Evolutionary conservation across 306 rosid genomes (phyloP), one percentile per base, ranked within the genome.

Genomic region (Acacia melanoxylon): DNA sequence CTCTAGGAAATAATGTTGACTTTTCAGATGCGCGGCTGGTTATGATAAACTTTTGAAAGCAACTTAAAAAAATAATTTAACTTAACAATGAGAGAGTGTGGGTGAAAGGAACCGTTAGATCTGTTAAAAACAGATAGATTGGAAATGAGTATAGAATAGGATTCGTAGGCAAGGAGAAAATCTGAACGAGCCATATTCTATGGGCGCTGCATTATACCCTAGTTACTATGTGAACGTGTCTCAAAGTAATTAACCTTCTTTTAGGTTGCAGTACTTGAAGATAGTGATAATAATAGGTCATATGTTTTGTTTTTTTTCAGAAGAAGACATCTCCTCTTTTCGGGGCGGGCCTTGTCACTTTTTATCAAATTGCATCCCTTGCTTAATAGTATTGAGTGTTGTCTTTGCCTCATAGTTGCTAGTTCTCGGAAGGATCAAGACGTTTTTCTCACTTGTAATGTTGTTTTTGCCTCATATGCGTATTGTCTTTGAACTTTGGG

Each of bases 121-220:
- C 33, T 59, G 66, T 22, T 9, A 58, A 58, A n/a, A 22, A n/a
- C 8, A 2, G 65, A 22, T 58, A 22, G 67, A 24, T 61, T 25
- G 67, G 67, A 62, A 27, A 27, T 12, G 37, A 4, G 33, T 54
- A 20, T 54, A 1, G 3, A 54, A 54, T 27, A 25, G 19, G 40
- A 62, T 62, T 13, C 68, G 19, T 13, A 25, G 8, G 37, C 37
- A 12, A 25, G 5, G 8, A 27, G 8, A 27, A 24, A 61, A 61
- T 11, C 67, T 70, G 48, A 72, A 77, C 72, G 24, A 72, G 9
- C 42, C 76, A 79, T 45, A 44, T 52, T 63, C 29, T 20, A 51
- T 49, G 33, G 56, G n/a, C n/a, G 66, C 62, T 68, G 77, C 44
- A 86, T 68, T 78, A 37, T 78, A 40, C 65, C 41, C 37, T 63